Base-by-base conservation (phyloP, 306 rosid species). In the Prinsepia uniflora region DNA sequence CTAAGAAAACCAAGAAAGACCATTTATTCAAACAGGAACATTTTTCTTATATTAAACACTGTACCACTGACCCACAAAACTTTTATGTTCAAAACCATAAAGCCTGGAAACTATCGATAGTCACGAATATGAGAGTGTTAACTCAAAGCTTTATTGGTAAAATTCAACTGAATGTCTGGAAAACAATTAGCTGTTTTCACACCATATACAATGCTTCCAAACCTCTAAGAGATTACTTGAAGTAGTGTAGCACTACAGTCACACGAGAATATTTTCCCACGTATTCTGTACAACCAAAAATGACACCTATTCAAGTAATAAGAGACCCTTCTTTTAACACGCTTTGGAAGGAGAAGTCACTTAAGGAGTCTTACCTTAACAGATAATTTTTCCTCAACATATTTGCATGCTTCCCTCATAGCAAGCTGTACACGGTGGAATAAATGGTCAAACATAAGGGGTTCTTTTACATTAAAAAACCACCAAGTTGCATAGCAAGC, bases 401-500 rank as follows among this genome's bases (percentile, higher is more conserved):
- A 95, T 72, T 89, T 95, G 86, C 97, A 91, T 30, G 96, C 97
- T 74, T 95, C 99, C 76, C 99, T 84, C 96, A 91, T 95, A 22
- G 99, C 99, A 77, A 95, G 99, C 97, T 95, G 78, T 72, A 63
- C 68, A 74, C 55, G 72, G 64, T 15, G 68, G 81, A 18, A 46
- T 6, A 56, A 12, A 54, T 0, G 41, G 7, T 65, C 14, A 71
- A 20, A 58, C 52, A 72, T 18, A 43, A 10, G 48, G 54, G 13
- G 46, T 40, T 41, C 53, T 4, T 50, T 10, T n/a, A 63, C 24
- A 41, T 75, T 4, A 8, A 1, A 70, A 10, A 47, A 64, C 67
- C 72, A 76, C 49, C 61, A 67, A 53, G 44, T 24, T 24, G 2
- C 30, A 24, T 24, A 24, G 30, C 30, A 24, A 24, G 30, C 30